Conservation (phyloP, 306 rosid species). For the Pyrus bretschneideri region DNA sequence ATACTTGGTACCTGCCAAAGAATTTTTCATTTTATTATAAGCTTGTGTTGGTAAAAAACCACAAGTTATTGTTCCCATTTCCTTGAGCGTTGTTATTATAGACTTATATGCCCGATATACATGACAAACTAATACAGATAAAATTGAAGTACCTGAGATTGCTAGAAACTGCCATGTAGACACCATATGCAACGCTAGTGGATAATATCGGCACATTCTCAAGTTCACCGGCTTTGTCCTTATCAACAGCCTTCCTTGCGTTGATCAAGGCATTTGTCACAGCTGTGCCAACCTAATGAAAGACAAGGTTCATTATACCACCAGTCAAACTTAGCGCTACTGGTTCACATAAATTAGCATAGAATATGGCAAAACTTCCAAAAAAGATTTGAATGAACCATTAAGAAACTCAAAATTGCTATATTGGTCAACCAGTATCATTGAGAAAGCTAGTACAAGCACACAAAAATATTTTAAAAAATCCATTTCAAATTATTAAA, state of each 20-base stretch:
- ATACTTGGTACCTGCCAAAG: conserved; percentile 58
- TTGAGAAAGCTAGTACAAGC: not conserved
- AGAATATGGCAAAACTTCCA: not conserved
- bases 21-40: conserved; percentile 7
- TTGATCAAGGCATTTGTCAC: conserved; percentile 80
- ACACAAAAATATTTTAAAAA: not conserved
- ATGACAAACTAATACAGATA: not conserved
- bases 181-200: conserved; percentile 84
- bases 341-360: not conserved
- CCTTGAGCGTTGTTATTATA: not conserved
- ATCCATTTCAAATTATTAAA: not conserved
- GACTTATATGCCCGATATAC: not conserved
- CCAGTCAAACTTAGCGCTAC: not conserved
- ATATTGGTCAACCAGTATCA: not conserved
- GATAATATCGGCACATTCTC: conserved; percentile 77
- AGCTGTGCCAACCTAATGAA: conserved; percentile 64
- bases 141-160: conserved; percentile 63
- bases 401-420: not conserved
- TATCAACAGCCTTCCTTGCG: conserved; percentile 77
- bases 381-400: not conserved
- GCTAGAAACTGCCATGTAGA: conserved; percentile 88
- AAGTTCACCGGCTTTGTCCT: conserved; percentile 50
- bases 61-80: not conserved
- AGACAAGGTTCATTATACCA: conserved; percentile 9
- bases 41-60: not conserved